A percentile compares a stretch with the other conserved stretches of the same genome.
phyloP scores from a whole-genome alignment of 1,139 yeast genomes.

The Candida sp. region DNA sequence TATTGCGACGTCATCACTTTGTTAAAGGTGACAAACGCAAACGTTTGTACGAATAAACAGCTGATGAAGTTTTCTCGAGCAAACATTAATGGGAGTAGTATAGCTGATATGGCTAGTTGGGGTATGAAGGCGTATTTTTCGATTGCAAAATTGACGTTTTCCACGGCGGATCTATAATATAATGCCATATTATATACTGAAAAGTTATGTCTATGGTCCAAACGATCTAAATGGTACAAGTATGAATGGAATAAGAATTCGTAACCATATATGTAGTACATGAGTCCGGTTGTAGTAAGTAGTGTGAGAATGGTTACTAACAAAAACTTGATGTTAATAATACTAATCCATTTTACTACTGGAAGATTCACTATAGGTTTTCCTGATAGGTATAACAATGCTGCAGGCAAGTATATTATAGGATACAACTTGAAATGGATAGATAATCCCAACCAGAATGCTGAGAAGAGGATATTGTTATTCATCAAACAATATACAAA shows the following conservation, averaged over 20 bases:
- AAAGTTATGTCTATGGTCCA: conserved; percentile 95
- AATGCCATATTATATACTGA: conserved; percentile 79
- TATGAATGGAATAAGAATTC: conserved; percentile 81
- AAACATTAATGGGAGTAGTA: conserved; percentile 59
- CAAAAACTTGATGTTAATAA: conserved; percentile 43
- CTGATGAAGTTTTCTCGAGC: conserved; percentile 54
- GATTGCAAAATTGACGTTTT: conserved; percentile 11
- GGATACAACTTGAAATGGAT: conserved; percentile 94
- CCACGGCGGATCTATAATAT: conserved; percentile 58
- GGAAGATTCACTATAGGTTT: conserved; percentile 25
- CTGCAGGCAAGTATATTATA: conserved; percentile 69
- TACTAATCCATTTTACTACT: conserved; percentile 36
- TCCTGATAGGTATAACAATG: conserved; percentile 27
- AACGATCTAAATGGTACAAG: conserved; percentile 74
- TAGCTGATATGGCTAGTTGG: conserved; percentile 60
- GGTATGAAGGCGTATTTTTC: conserved; percentile 76
- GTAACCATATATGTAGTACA: conserved; percentile 68
- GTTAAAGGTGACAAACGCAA: conserved; percentile 85
- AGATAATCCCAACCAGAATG: conserved; percentile 68
- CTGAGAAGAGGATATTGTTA: conserved; percentile 43
- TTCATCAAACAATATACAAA: conserved; percentile 44
- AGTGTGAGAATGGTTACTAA: conserved; percentile 42
- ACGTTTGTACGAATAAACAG: conserved; percentile 82
- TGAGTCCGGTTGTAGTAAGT: conserved; percentile 41
- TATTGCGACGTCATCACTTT: conserved; percentile 95